Percentiles rank a stretch among this genome's conserved stretches.
phyloP scores from a whole-genome alignment of 2,329 filamentous ascomycete genomes.

The Paradendryphiella salina region DNA sequence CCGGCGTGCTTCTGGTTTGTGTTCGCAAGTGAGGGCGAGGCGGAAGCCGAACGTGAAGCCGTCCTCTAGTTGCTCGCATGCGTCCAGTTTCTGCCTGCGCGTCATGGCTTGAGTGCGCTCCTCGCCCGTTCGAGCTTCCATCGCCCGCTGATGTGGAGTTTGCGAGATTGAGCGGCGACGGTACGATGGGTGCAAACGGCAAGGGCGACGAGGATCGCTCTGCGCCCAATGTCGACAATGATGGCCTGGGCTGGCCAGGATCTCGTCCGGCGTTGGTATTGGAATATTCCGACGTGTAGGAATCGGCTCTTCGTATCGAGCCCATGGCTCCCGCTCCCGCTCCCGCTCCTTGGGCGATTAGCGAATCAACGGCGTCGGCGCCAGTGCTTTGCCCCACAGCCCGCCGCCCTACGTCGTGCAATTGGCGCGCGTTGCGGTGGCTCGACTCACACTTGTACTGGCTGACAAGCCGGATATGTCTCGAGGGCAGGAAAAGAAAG shows the following conservation, averaged over 20 bases:
- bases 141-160: conserved; percentile 6
- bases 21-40: conserved; percentile 19
- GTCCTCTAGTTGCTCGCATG: conserved; percentile 3
- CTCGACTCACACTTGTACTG: neutral
- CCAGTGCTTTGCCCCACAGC: conserved; percentile 3
- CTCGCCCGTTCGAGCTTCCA: conserved; percentile 1
- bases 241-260: conserved; percentile 30
- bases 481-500: neutral
- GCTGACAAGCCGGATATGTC: neutral
- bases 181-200: conserved; percentile 14
- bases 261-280: conserved; percentile 12
- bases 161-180: conserved; percentile 17
- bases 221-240: conserved; percentile 21
- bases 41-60: conserved; percentile 12
- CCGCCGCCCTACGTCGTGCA: conserved; percentile 5
- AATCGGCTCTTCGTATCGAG: conserved; percentile 24
- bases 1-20: conserved; percentile 23
- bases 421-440: neutral
- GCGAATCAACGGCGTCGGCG: conserved; percentile 4
- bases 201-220: conserved; percentile 7
- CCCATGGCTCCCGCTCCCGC: conserved; percentile 26
- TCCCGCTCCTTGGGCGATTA: conserved; percentile 3
- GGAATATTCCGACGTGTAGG: conserved; percentile 19
- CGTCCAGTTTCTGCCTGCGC: conserved; percentile 5
- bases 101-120: conserved; percentile 13